Percentiles rank a stretch among this genome's conserved stretches.
Conservation (phyloP, 768 basidiomycete genomes). For the Tulasnella sp. region DNA sequence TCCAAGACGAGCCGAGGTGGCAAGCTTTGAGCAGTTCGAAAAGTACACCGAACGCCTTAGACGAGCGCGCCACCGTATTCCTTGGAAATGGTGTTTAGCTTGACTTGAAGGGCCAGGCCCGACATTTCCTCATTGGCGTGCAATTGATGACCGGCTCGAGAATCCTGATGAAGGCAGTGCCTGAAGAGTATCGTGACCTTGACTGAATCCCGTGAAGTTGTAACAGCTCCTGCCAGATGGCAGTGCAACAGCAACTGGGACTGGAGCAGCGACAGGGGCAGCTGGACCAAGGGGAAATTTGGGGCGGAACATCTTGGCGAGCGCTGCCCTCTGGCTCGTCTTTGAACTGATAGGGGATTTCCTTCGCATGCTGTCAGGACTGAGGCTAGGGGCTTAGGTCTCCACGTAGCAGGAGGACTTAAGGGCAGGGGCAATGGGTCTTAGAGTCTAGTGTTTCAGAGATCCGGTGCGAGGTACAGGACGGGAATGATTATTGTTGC, state of each 20-base stretch:
- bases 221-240: conserved; percentile 55
- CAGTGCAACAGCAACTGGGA: conserved; percentile 31
- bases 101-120: conserved; percentile 59
- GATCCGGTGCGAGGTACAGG: too few relatives aligned
- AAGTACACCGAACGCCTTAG: conserved; percentile 84
- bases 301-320: conserved; percentile 25
- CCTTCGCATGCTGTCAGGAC: conserved; percentile 91
- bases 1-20: conserved; percentile 98
- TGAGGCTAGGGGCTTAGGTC: too few relatives aligned
- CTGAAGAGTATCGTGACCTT: conserved; percentile 87
- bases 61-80: conserved; percentile 93
- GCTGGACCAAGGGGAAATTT: conserved; percentile 27
- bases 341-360: conserved; percentile 97
- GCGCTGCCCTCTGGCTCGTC: conserved; percentile 51
- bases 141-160: conserved; percentile 81
- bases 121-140: conserved; percentile 79
- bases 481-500: too few relatives aligned
- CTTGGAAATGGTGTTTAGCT: conserved; percentile 73
- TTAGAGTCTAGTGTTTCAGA: too few relatives aligned
- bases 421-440: too few relatives aligned
- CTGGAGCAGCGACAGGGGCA: conserved; percentile 29
- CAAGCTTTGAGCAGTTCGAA: conserved; percentile 95
- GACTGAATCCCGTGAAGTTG: conserved; percentile 81
- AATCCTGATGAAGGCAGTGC: conserved; percentile 91
- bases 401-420: too few relatives aligned